Percentiles rank a stretch among this genome's conserved stretches.
Conservation (phyloP, 441 rosid species). For the Erodium trifolium region DNA sequence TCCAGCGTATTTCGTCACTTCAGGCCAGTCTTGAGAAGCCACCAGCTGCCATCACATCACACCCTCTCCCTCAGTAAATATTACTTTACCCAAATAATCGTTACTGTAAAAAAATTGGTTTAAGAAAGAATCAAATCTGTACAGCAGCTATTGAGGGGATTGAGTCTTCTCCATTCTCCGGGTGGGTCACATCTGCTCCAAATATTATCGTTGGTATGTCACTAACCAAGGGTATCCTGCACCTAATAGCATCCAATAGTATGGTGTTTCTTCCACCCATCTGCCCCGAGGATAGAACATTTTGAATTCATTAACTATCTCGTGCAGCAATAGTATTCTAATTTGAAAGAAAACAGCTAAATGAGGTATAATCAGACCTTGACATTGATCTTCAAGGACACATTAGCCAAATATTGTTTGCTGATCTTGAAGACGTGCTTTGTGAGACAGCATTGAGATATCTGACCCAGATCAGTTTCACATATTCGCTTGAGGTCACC, state of each 20-base stretch:
- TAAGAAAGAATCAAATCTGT: conserved; percentile 13
- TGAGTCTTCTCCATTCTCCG: conserved; percentile 91
- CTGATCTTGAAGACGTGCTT: conserved; percentile 82
- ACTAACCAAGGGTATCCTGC: conserved; percentile 84
- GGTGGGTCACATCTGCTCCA: conserved; percentile 96
- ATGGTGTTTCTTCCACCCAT: conserved; percentile 98
- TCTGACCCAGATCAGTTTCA: conserved; percentile 85
- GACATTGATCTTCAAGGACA: conserved; percentile 57
- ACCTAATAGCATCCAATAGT: conserved; percentile 86
- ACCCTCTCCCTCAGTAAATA: conserved; percentile 12
- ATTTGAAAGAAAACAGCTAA: not conserved
- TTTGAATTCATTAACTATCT: not conserved
- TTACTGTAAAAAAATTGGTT: not conserved
- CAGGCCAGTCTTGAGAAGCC: conserved; percentile 99
- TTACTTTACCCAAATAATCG: not conserved
- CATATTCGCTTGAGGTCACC: conserved; percentile 86
- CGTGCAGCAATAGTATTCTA: not conserved
- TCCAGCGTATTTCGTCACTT: conserved; percentile 94
- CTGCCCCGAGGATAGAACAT: conserved; percentile 29
- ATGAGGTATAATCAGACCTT: conserved; percentile 12
- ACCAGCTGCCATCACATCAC: conserved; percentile 52
- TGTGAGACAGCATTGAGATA: conserved; percentile 83
- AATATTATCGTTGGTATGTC: conserved; percentile 94
- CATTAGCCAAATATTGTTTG: conserved; percentile 86
- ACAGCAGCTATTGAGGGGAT: conserved; percentile 98